Evolutionary conservation across 805 yeast species (phyloP).

Genomic region (Cyberlindnera veronae): DNA sequence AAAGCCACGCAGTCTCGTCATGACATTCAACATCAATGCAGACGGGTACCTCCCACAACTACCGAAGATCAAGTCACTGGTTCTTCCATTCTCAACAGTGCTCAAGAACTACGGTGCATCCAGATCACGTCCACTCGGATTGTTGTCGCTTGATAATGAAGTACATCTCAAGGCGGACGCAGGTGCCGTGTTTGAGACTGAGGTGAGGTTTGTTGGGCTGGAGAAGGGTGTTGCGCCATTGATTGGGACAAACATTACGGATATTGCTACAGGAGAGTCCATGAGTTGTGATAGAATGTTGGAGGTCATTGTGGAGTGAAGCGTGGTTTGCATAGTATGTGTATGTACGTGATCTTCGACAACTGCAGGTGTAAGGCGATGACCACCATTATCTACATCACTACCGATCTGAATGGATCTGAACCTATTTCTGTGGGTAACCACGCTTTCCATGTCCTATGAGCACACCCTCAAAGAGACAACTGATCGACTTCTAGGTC

Average conservation of each 20-base stretch:
- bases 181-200: constrained; percentile 61
- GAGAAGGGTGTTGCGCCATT: constrained; percentile 62
- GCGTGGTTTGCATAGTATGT: too few species aligned
- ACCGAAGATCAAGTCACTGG: constrained; percentile 25
- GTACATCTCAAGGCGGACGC: constrained; percentile 52
- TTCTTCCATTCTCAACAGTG: constrained; percentile 24
- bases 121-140: constrained; percentile 47
- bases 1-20: constrained; percentile 48
- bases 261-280: constrained; percentile 59
- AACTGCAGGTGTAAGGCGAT: too few species aligned
- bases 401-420: too few species aligned
- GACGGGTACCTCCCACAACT: constrained; percentile 19
- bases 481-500: too few species aligned
- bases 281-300: constrained; percentile 67
- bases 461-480: too few species aligned
- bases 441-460: too few species aligned
- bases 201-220: constrained; percentile 55
- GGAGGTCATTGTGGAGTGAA: constrained; percentile 50
- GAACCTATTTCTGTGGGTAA: too few species aligned
- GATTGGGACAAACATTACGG: constrained; percentile 63
- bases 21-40: constrained; percentile 33
- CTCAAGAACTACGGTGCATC: constrained; percentile 35
- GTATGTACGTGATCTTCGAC: too few species aligned
- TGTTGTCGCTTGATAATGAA: constrained; percentile 63
- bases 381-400: too few species aligned